Conservation (phyloP, 306 rosid species). For the Rosa persica region DNA sequence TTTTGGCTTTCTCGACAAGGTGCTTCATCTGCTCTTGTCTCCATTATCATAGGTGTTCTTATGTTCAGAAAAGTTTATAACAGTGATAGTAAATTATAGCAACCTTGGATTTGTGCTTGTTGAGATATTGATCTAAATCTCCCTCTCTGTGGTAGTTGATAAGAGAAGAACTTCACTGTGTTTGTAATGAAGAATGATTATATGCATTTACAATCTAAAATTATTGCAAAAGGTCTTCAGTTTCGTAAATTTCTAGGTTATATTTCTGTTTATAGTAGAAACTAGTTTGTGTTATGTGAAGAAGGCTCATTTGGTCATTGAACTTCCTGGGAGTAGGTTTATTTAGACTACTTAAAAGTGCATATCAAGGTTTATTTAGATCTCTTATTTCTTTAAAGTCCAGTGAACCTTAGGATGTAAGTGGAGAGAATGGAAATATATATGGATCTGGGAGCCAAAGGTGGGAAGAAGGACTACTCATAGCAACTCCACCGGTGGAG, state of each 20-base stretch:
- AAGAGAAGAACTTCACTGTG: neutral
- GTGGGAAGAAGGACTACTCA: neutral
- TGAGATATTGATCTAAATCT: conserved; percentile 19
- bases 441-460: neutral
- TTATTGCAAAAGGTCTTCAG: neutral
- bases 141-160: neutral
- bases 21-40: conserved; percentile 41
- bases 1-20: conserved; percentile 74
- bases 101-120: neutral
- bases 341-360: neutral
- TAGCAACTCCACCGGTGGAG: too few relatives aligned
- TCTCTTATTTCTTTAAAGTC: neutral
- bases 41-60: conserved; percentile 47
- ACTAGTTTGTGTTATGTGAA: neutral
- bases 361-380: neutral
- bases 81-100: conserved; percentile 27
- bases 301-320: neutral
- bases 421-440: neutral
- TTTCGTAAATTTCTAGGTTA: neutral
- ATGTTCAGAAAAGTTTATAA: conserved; percentile 35
- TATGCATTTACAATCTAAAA: neutral
- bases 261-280: neutral
- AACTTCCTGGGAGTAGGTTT: neutral
- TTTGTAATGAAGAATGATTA: conserved; percentile 10
- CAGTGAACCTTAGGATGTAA: neutral